phyloP scores from a whole-genome alignment of 2,329 filamentous ascomycete genomes.

The Alternaria metachromatica region DNA sequence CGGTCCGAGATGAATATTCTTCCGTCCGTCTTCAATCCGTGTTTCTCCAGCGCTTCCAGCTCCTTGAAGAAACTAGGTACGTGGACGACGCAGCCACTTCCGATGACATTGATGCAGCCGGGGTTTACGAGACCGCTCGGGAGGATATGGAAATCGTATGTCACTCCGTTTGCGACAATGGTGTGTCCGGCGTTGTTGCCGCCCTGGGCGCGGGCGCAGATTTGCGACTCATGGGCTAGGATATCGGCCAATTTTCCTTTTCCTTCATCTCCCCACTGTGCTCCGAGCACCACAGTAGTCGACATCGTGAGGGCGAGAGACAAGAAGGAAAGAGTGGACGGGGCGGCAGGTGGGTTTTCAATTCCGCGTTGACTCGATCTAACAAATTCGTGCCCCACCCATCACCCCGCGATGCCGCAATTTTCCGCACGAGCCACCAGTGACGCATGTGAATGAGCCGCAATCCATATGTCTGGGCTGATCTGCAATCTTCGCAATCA shows the following conservation, averaged over 20 bases:
- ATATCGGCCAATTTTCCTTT: constrained; percentile 68
- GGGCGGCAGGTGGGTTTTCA: constrained; percentile 30
- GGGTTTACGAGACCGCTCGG: constrained; percentile 74
- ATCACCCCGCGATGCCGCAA: constrained; percentile 18
- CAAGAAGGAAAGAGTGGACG: constrained; percentile 13
- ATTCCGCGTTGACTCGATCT: not conserved
- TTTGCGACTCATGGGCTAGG: constrained; percentile 58
- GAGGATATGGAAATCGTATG: constrained; percentile 53
- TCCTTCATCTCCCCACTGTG: constrained; percentile 67
- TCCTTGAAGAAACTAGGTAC: constrained; percentile 72
- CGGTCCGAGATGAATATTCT: constrained; percentile 70
- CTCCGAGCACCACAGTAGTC: constrained; percentile 65
- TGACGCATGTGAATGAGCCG: constrained; percentile 13
- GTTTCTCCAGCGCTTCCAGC: constrained; percentile 64
- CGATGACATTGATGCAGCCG: constrained; percentile 74
- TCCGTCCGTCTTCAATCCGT: constrained; percentile 65
- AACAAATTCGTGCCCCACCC: constrained; percentile 19
- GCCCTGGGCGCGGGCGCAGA: constrained; percentile 66
- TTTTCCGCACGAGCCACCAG: constrained; percentile 18
- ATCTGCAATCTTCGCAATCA: not conserved
- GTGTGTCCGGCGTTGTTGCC: constrained; percentile 65
- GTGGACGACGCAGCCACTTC: constrained; percentile 70
- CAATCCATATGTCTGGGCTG: not conserved
- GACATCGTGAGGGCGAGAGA: constrained; percentile 44
- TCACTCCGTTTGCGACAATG: constrained; percentile 55